Conservation (phyloP, 305 asterid species). For the Rubia peregrina region DNA sequence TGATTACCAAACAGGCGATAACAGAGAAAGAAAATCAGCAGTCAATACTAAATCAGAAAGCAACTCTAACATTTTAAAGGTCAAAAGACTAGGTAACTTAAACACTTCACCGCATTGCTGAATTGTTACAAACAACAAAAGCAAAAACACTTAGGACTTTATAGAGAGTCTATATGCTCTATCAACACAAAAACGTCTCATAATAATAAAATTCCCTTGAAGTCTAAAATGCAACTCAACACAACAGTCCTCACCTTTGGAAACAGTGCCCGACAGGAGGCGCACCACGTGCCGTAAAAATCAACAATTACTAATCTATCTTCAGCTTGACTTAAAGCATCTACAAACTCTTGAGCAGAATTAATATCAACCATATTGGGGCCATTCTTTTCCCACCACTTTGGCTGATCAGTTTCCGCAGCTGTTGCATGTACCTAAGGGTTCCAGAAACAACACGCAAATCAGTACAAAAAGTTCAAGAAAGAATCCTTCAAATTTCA, state of each 20-base stretch:
- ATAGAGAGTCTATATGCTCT: background rate
- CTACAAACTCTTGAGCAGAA: constrained; percentile 54
- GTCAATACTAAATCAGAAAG: background rate
- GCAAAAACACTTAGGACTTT: background rate
- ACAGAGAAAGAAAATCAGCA: background rate
- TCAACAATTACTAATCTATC: constrained; percentile 61
- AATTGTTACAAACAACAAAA: background rate
- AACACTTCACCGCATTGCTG: background rate
- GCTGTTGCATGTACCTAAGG: constrained; percentile 41
- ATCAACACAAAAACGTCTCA: background rate
- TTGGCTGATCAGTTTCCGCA: constrained; percentile 45
- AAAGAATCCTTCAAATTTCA: background rate
- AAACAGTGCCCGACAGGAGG: constrained; percentile 68
- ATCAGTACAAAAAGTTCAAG: background rate
- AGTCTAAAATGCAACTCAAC: background rate
- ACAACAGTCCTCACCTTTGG: constrained; percentile 40
- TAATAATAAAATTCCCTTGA: background rate
- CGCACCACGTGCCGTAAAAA: constrained; percentile 70
- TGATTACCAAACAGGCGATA: constrained; percentile 19
- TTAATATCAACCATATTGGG: constrained; percentile 61
- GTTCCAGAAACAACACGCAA: constrained; percentile 12
- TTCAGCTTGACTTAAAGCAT: constrained; percentile 57
- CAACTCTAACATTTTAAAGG: background rate
- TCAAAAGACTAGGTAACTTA: background rate
- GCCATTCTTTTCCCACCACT: constrained; percentile 71